Evolutionary conservation across 305 asterid species (phyloP), one percentile per base, ranked within the genome.

Genomic region (Fraxinus paxiana): DNA sequence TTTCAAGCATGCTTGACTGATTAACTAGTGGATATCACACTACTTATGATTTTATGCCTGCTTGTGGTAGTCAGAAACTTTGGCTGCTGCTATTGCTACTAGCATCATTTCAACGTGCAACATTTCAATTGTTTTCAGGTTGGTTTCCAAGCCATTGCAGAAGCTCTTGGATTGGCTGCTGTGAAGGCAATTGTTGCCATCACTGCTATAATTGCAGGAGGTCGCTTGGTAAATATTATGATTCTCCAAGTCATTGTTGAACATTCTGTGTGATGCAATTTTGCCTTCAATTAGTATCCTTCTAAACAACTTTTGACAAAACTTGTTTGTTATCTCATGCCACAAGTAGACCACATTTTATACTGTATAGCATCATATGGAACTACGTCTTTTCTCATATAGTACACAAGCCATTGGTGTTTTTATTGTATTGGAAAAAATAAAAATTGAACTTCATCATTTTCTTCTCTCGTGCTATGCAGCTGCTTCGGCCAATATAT

Each of bases 141-240:
- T 86, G 99, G 98, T 79, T 92, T 92, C 85, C 94, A 93, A 85
- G 99, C 99, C 82, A 96, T 96, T 81, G 98, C 99, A 80, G 98
- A 96, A 84, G 99, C 99, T 82, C 98, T 94, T 87, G 99, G 99
- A 80, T 75, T 96, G 92, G 99, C 99, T 85, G 99, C 99, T 83
- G 96, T 96, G 65, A 96, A 96, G 90, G 99, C 99, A 75, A 90
- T 90, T 83, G 94, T 94, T 87, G 97, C 99, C 84, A 96, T 96
- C 84, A 86, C 98, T 80, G 99, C 98, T 80, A 94, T 96, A 80
- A 92, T 96, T 84, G 99, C 98, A 33, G 99, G 98, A 72, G 99
- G 99, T 34, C 98, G 98, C 83, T 89, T 96, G 91, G 99, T 94
- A 86, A 84, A 82, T 78, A 71, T 77, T 65, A 73, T 79, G 59